Evolutionary conservation across 2,329 filamentous ascomycete genomes (phyloP), one percentile per base, ranked within the genome.

Genomic region (Cryphonectria radicalis): DNA sequence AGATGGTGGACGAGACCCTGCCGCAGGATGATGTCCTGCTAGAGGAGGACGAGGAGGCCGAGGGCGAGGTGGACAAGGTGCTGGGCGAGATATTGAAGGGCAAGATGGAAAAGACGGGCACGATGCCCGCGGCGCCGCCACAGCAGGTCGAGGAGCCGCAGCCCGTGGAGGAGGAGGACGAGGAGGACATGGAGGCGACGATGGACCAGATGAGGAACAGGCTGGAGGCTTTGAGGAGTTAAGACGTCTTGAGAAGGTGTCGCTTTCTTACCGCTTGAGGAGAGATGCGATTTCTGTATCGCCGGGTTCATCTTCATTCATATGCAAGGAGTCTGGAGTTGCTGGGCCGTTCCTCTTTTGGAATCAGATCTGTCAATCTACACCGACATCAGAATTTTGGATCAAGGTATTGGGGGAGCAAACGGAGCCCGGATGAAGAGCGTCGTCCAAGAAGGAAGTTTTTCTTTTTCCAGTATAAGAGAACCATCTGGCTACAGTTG

Each of bases 121-220:
- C 84, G 72, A 75, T 87, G 74, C 87, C 87, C 8, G 86, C 83
- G 11, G 85, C 87, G 70, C 89, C 90, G n/a, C 81, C 88, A 43
- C 77, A 81, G 19, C 81, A 83, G 60, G 85, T 86, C 74, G 85
- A 87, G 73, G 84, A 85, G 65, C 84, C 82, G 71, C 81, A 86
- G 69, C 85, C 86, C 25, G 83, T 83, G 73, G 86, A 85, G 80
- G 91, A 88, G 71, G 90, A 94, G 75, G 93, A 94, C 72, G 93
- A 97, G 77, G 92, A 95, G 78, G 93, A 96, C 77, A 91, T 93
- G 73, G 94, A 97, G 81, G 94, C 92, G 64, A 94, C 96, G 84
- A 89, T 98, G 83, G 92, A 94, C 77, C 93, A 97, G 84, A 98
- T 98, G 96, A 87, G 95, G 79, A 94, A 94, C 76, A 87, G 95